A percentile compares a stretch with the other conserved stretches of the same genome.
Conservation (phyloP, 129 eudicot species). For the Centaurea solstitialis region DNA sequence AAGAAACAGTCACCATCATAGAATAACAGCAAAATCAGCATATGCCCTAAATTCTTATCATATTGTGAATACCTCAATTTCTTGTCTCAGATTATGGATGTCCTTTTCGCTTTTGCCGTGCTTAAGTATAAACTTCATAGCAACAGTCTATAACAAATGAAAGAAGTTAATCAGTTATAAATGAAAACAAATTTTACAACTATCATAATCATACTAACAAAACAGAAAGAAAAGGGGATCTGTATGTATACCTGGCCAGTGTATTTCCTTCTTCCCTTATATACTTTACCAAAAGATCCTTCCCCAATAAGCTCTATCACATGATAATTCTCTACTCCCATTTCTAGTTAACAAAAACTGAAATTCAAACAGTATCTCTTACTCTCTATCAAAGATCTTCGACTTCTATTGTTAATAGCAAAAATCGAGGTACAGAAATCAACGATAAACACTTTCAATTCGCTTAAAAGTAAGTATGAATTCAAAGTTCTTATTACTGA, state of each 20-base stretch:
- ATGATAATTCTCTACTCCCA: slow-evolving; percentile 92
- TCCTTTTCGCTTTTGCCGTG: slow-evolving; percentile 98
- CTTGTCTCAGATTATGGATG: slow-evolving; percentile 87
- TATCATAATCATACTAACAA: background rate
- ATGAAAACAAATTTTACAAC: background rate
- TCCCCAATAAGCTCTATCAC: slow-evolving; percentile 97
- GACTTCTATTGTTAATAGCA: background rate
- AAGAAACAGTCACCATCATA: background rate
- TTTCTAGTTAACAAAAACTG: slow-evolving; percentile 15
- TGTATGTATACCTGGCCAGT: slow-evolving; percentile 70
- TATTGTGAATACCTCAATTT: slow-evolving; percentile 74
- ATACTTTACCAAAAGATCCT: slow-evolving; percentile 96
- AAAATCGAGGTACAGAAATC: background rate
- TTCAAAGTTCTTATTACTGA: background rate
- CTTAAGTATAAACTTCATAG: slow-evolving; percentile 92
- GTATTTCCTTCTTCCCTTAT: slow-evolving; percentile 87
- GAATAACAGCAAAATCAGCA: background rate
- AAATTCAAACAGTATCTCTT: background rate
- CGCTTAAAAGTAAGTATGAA: background rate
- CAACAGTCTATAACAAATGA: slow-evolving; percentile 68
- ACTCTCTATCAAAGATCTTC: background rate
- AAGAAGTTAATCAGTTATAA: background rate
- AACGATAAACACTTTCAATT: background rate
- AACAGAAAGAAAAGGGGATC: background rate
- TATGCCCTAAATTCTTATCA: background rate